These are phyloP conservation scores for Salvia rosmarinus DNA, from an alignment of 257 asterid species.

Conservation along the genomic window DNA sequence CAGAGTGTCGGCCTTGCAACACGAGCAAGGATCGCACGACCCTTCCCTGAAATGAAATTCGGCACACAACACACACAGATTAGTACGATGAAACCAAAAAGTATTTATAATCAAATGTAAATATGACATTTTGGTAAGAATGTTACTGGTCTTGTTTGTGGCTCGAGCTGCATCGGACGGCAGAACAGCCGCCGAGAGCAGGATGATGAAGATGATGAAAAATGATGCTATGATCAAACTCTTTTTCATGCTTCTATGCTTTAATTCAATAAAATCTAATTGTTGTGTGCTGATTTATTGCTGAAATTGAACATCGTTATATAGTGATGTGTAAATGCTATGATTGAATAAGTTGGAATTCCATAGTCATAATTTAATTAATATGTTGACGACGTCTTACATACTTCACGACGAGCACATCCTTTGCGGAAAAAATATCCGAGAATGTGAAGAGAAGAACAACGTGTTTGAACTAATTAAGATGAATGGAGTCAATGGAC, in stretches of 20 bases:
- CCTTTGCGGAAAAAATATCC: neutral
- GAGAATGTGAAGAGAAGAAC: neutral
- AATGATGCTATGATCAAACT: constrained; percentile 1
- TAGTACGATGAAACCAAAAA: too few species aligned
- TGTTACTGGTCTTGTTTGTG: neutral
- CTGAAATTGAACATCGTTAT: too few species aligned
- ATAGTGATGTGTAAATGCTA: neutral
- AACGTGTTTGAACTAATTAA: neutral
- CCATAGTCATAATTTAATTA: neutral
- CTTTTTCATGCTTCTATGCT: neutral
- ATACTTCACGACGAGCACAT: neutral
- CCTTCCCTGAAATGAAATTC: neutral
- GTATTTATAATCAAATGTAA: too few species aligned
- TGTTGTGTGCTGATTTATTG: neutral
- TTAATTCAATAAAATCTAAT: neutral
- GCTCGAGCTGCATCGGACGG: neutral
- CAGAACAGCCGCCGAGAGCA: neutral
- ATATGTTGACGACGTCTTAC: neutral
- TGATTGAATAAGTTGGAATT: neutral
- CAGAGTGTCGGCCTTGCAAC: neutral
- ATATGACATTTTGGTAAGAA: neutral
- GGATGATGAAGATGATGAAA: neutral
- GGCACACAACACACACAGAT: too few species aligned
- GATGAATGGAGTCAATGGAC: neutral
- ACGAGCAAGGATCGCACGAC: neutral